Percentiles rank a stretch among this genome's conserved stretches.
Conservation (phyloP, 129 eudicot genomes). For the Flaveria brownii region DNA sequence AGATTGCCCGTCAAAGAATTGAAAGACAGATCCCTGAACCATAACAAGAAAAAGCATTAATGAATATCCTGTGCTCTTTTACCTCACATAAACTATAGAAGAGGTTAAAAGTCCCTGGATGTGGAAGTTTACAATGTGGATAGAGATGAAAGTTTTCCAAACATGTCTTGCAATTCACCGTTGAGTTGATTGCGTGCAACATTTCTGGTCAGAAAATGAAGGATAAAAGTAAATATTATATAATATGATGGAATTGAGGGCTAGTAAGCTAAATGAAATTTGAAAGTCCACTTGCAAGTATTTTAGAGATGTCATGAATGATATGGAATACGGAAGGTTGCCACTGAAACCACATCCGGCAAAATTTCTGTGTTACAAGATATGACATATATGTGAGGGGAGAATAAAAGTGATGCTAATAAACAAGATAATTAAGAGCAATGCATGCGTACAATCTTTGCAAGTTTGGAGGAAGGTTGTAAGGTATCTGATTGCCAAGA, state of each 20-base stretch:
- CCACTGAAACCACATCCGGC: constrained; percentile 74
- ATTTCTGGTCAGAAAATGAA: constrained; percentile 45
- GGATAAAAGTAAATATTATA: no score
- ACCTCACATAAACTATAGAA: background rate
- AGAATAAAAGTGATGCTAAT: background rate
- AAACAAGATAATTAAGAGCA: background rate
- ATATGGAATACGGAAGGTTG: constrained; percentile 71
- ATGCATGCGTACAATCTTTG: constrained; percentile 55
- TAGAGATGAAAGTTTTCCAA: constrained; percentile 59
- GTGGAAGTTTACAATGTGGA: constrained; percentile 61
- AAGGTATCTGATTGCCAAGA: constrained; percentile 80
- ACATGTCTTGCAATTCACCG: constrained; percentile 58
- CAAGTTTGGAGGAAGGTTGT: constrained; percentile 78
- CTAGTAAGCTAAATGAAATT: no score
- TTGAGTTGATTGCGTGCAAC: constrained; percentile 67
- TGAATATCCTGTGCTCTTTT: background rate
- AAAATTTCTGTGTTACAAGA: constrained; percentile 64
- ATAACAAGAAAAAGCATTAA: constrained; percentile 1
- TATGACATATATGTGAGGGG: background rate
- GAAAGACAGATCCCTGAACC: constrained; percentile 80
- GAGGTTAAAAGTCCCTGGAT: no score
- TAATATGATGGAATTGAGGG: no score
- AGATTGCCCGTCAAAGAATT: constrained; percentile 69
- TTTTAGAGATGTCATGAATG: constrained; percentile 62
- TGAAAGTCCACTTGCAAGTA: constrained; percentile 51